Evolutionary conservation across 2,329 filamentous ascomycete genomes (phyloP), one percentile per base, ranked within the genome.

Genomic region (Clonostachys rosea): DNA sequence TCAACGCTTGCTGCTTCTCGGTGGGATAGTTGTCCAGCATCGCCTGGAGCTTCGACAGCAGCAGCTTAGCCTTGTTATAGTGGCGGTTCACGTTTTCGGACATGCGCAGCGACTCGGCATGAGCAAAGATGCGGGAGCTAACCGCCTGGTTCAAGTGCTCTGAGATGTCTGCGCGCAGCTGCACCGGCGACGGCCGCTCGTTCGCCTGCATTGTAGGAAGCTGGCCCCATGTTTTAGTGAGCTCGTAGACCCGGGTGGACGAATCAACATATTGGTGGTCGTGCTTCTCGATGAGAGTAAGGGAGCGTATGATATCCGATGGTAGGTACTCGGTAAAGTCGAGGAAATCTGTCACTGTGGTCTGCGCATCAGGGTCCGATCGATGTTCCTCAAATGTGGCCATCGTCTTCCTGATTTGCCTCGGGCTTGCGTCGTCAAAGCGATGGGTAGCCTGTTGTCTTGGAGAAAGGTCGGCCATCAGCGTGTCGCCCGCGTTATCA

Each of bases 251-350:
- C 20, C 66, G 70, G 46, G 64, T 55, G 12, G 82, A 85, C 8
- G 78, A 74, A 43, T 81, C 67, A n/a, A 67, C 61, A 55, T 86
- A 83, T 14, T 65, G 71, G 52, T 76, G 61, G 61, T 86, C 83
- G 46, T 87, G 80, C 53, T 84, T 76, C 46, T 79, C 77, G 50
- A 87, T 83, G 36, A 86, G 70, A 5, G 79, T 84, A 41, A 87
- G 68, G 20, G 83, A 86, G 48, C 84, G 79, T 51, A 77, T 71
- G 56, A 87, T 77, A 59, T 87, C 84, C 44, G 82, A 79, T 11
- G 83, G 82, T 2, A 87, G 75, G 63, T 86, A 84, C 62, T 87
- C 84, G 55, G 81, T 85, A 54, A 83, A 83, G 60, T 86, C 83
- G 61, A 86, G 77, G 59, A 85, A 86, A 62, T 86, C 83, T 50